These are phyloP conservation scores for Trametes hirsuta DNA, from an alignment of 1,284 basidiomycete genomes.

Conservation along the genomic window DNA sequence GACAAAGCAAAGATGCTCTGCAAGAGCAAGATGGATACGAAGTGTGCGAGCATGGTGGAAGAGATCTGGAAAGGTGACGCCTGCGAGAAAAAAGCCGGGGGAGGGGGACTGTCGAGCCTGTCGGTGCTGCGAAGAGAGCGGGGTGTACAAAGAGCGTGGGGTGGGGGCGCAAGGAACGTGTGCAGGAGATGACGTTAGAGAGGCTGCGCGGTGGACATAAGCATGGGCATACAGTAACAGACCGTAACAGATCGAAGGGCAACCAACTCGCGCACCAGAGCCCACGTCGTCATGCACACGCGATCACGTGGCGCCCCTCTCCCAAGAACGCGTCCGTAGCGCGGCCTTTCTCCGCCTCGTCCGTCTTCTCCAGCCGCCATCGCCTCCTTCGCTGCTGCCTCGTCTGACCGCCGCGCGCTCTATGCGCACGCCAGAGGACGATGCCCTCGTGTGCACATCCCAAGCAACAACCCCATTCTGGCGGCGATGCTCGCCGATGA, in stretches of 20 bases:
- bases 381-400: background rate
- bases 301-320: conserved; percentile 22
- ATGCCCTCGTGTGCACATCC: too few relatives aligned
- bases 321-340: background rate
- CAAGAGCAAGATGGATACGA: conserved; percentile 20
- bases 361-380: background rate
- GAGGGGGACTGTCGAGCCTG: conserved; percentile 2
- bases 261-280: background rate
- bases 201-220: conserved; percentile 1
- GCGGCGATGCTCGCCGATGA: too few relatives aligned
- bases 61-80: background rate
- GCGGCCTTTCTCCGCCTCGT: background rate
- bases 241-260: background rate
- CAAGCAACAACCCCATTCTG: too few relatives aligned
- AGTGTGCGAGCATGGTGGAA: conserved; percentile 14
- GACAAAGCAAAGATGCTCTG: conserved; percentile 15
- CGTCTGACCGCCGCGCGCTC: too few relatives aligned
- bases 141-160: conserved; percentile 12
- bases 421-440: too few relatives aligned
- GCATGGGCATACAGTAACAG: conserved; percentile 8
- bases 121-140: conserved; percentile 7
- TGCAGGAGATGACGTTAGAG: conserved; percentile 4
- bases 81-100: conserved; percentile 1
- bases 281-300: conserved; percentile 19
- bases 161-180: conserved; percentile 15